Percentiles rank a stretch among this genome's conserved stretches.
phyloP scores from a whole-genome alignment of 2,329 filamentous ascomycete genomes.

The Microsporum ferrugineum region DNA sequence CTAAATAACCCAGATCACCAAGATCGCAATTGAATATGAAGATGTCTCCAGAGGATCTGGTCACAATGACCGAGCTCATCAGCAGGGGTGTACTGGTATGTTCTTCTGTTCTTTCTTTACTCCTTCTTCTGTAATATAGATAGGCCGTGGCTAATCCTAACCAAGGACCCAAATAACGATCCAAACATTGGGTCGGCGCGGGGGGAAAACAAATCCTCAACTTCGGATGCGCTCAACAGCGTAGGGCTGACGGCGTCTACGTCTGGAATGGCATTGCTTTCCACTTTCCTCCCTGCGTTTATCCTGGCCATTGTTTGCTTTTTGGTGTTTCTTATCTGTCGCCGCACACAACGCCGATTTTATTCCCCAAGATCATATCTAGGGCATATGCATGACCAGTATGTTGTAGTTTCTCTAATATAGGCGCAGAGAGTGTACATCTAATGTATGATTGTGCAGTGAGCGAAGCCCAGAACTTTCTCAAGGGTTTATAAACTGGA shows the following conservation, averaged over 20 bases:
- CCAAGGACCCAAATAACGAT: slow-evolving; percentile 30
- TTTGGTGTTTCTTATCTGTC: slow-evolving; percentile 36
- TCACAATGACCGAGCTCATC: not conserved
- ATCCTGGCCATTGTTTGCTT: slow-evolving; percentile 36
- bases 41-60: not conserved
- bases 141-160: not conserved
- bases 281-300: slow-evolving; percentile 39
- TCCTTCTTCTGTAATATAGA: not conserved
- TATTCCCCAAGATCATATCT: slow-evolving; percentile 36
- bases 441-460: slow-evolving; percentile 17
- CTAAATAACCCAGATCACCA: not conserved
- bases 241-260: slow-evolving; percentile 31
- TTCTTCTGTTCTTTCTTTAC: not conserved
- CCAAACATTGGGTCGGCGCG: slow-evolving; percentile 33
- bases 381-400: slow-evolving; percentile 33
- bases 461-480: slow-evolving; percentile 40
- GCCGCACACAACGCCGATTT: slow-evolving; percentile 36
- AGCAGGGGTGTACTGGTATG: slow-evolving; percentile 4
- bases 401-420: slow-evolving; percentile 11
- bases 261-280: slow-evolving; percentile 40
- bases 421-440: not conserved
- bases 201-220: slow-evolving; percentile 28
- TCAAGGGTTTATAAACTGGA: slow-evolving; percentile 43
- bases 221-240: slow-evolving; percentile 21
- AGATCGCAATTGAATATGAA: not conserved